phyloP scores from a whole-genome alignment of 1,139 yeast species.

The Candida sanyaensis region DNA sequence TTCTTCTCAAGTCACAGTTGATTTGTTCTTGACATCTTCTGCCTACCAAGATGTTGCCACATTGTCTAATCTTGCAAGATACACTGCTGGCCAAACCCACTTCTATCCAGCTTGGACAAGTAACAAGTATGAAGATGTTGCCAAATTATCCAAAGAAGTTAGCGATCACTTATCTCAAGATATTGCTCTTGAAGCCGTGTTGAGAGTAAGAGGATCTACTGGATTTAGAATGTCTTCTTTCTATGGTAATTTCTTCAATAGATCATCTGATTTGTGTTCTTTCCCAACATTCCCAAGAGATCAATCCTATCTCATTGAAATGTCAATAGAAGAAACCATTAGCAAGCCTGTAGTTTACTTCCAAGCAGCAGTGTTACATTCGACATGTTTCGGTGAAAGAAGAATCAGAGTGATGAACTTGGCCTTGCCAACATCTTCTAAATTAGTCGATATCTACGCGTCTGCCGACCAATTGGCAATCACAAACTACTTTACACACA shows the following conservation, averaged over 20 bases:
- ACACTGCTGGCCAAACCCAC: constrained; percentile 96
- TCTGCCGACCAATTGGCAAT: constrained; percentile 96
- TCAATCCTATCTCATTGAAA: constrained; percentile 88
- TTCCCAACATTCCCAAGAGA: constrained; percentile 98
- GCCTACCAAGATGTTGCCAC: constrained; percentile 95
- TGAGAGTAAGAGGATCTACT: constrained; percentile 91
- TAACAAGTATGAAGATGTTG: constrained; percentile 75
- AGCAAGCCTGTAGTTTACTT: constrained; percentile 77
- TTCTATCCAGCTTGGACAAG: constrained; percentile 97
- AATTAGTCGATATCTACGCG: constrained; percentile 82
- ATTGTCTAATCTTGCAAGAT: constrained; percentile 83
- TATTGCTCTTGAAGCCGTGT: constrained; percentile 87
- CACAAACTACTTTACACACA: constrained; percentile 59
- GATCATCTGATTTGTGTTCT: constrained; percentile 93
- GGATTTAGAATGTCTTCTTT: constrained; percentile 84
- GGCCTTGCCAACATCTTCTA: constrained; percentile 86
- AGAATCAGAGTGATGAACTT: constrained; percentile 90
- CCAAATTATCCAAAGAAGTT: constrained; percentile 84
- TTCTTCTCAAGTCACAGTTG: constrained; percentile 87
- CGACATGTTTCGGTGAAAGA: constrained; percentile 87
- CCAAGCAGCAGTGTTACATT: constrained; percentile 94
- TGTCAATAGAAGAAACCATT: constrained; percentile 81
- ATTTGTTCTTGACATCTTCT: constrained; percentile 84
- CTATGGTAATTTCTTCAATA: constrained; percentile 93
- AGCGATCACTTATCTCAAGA: constrained; percentile 90